Percentiles rank a stretch among this genome's conserved stretches.
Conservation (phyloP, 2,329 filamentous ascomycete species). For the Calonectria pauciramosa region DNA sequence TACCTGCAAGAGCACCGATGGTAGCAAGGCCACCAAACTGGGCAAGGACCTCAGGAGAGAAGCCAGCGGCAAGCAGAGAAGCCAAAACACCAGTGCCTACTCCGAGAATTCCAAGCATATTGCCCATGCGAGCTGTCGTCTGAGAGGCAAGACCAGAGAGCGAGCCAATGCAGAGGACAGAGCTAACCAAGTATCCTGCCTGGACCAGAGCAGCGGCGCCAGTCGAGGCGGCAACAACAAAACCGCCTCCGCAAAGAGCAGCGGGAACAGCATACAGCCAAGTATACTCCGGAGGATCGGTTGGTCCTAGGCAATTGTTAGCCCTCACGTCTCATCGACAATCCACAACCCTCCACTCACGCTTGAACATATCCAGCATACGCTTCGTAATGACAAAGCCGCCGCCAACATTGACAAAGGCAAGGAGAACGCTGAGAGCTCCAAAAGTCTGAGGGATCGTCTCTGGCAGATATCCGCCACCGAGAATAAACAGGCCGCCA, state of each 20-base stretch:
- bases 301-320: slow-evolving; percentile 67
- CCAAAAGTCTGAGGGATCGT: slow-evolving; percentile 86
- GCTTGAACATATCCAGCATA: slow-evolving; percentile 93
- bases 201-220: slow-evolving; percentile 88
- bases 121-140: slow-evolving; percentile 85
- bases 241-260: slow-evolving; percentile 83
- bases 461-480: slow-evolving; percentile 82
- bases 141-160: slow-evolving; percentile 87
- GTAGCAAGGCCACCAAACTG: slow-evolving; percentile 85
- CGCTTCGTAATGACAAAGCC: slow-evolving; percentile 93
- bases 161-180: slow-evolving; percentile 86
- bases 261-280: slow-evolving; percentile 89
- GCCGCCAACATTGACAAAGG: slow-evolving; percentile 90
- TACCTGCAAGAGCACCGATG: slow-evolving; percentile 75
- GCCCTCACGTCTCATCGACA: neutral
- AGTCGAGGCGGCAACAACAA: slow-evolving; percentile 82
- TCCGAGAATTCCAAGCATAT: slow-evolving; percentile 88
- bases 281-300: slow-evolving; percentile 88
- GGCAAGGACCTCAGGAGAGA: slow-evolving; percentile 81
- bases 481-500: slow-evolving; percentile 90
- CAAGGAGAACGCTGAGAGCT: slow-evolving; percentile 83
- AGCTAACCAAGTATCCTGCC: slow-evolving; percentile 88
- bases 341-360: slow-evolving; percentile 54
- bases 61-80: slow-evolving; percentile 84
- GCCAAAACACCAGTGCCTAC: slow-evolving; percentile 87